These are phyloP conservation scores for Vigna nakashimae DNA, from an alignment of 306 rosid genomes.

Conservation along the genomic window DNA sequence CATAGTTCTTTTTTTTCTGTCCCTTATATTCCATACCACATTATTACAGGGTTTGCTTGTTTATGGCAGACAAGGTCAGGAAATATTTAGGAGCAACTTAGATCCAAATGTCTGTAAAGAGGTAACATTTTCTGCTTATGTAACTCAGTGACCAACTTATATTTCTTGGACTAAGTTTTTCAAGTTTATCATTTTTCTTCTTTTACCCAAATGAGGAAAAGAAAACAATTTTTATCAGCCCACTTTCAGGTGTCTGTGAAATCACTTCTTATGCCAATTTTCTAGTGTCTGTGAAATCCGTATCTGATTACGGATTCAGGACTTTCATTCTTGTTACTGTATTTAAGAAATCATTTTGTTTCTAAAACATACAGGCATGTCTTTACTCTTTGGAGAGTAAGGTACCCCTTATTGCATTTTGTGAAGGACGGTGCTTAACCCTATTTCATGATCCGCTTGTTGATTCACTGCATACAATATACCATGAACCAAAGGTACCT, in stretches of 20 bases:
- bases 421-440: slow-evolving; percentile 85
- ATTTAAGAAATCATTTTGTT: slow-evolving; percentile 26
- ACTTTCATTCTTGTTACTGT: slow-evolving; percentile 18
- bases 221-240: slow-evolving; percentile 13
- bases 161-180: background rate
- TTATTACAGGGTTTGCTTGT: slow-evolving; percentile 91
- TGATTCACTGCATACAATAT: slow-evolving; percentile 74
- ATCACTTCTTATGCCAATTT: slow-evolving; percentile 20
- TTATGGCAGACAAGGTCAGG: slow-evolving; percentile 88
- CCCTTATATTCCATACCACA: slow-evolving; percentile 39
- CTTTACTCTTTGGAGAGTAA: slow-evolving; percentile 76
- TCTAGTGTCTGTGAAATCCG: too few relatives aligned
- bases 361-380: slow-evolving; percentile 69
- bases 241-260: slow-evolving; percentile 2
- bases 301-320: slow-evolving; percentile 25
- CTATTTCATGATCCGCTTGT: slow-evolving; percentile 81
- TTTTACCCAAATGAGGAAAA: slow-evolving; percentile 32
- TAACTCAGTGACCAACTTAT: slow-evolving; percentile 24
- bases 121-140: slow-evolving; percentile 58
- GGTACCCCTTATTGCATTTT: slow-evolving; percentile 82
- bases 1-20: slow-evolving; percentile 30
- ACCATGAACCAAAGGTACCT: slow-evolving; percentile 91
- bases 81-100: slow-evolving; percentile 83
- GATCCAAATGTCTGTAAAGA: slow-evolving; percentile 78
- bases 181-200: background rate